Evolutionary conservation across 495 filamentous ascomycete species (phyloP), one percentile per base, ranked within the genome.

Genomic region (Daldinia bambusicola): DNA sequence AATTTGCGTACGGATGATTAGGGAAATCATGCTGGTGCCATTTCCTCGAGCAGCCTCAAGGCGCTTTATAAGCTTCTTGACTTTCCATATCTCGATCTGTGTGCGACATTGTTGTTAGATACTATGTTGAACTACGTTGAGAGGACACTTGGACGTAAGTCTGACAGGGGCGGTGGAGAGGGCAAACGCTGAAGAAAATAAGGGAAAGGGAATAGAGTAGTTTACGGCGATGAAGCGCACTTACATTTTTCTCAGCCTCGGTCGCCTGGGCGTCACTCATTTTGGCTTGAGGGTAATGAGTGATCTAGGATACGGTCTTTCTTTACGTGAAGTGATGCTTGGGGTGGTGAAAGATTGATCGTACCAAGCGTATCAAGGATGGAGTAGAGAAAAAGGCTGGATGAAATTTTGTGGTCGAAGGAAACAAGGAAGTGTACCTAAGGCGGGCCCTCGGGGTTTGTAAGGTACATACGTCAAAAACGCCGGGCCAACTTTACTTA

Each of bases 1-100:
- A 61, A 66, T 58, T 65, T 66, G 55, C 91, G 72, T 82, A 95
- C 93, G 95, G 75, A 99, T 99, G 73, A 99, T 98, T 73, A 99
- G 88, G 37, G 95, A 98, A 79, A 99, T 99, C 95, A 98, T 98
- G 80, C 90, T 93, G 66, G 94, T 98, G 83, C 94, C 94, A 86
- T 98, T 98, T 79, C 94, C 94, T 74, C 94, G 84, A 52, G 94
- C 94, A 61, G 92, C 90, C 80, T 97, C 95, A 73, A 97, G 91
- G 61, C 94, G 90, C 84, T 97, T 97, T 82, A 97, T 95, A 72
- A 97, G 84, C 84, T 99, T 98, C 87, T 99, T 99, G 68, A 99
- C 87, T 83, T 90, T 90, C 88, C 88, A 90, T 82, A 89, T 92
- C 86, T 93, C 90, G 75, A 90, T 90, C 83, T 85, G 69, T 64